Evolutionary conservation across 805 yeast genomes (phyloP).

Genomic region (Cyberlindnera petersonii): DNA sequence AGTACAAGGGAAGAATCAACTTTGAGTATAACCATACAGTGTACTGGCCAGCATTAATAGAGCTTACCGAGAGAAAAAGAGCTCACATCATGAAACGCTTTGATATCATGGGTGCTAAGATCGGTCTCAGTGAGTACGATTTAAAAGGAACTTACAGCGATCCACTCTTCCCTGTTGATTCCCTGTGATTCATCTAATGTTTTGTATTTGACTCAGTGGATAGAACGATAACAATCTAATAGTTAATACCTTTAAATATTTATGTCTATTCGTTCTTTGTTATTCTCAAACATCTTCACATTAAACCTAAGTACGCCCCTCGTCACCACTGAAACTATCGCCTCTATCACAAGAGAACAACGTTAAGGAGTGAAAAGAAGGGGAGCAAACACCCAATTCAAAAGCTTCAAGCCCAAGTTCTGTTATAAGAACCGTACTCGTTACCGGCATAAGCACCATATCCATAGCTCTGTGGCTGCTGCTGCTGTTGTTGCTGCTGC

Average conservation of each 20-base stretch:
- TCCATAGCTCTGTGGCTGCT: conserved; percentile 20
- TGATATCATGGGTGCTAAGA: conserved; percentile 56
- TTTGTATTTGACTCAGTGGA: too few relatives aligned
- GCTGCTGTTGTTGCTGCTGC: too few relatives aligned
- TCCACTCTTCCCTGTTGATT: conserved; percentile 7
- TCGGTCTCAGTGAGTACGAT: conserved; percentile 81
- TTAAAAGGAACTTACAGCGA: conserved; percentile 45
- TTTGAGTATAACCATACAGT: conserved; percentile 75
- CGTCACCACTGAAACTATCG: too few relatives aligned
- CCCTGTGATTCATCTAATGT: too few relatives aligned
- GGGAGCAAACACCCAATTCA: not conserved
- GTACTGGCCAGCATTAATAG: conserved; percentile 70
- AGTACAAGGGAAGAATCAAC: conserved; percentile 78
- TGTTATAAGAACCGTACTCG: conserved; percentile 19
- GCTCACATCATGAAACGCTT: conserved; percentile 61
- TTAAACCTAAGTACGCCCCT: conserved; percentile 6
- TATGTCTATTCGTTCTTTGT: not conserved
- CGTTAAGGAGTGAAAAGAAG: too few relatives aligned
- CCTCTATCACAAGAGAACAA: too few relatives aligned
- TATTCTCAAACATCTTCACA: conserved; percentile 4
- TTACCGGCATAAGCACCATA: conserved; percentile 18
- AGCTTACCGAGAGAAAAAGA: conserved; percentile 55
- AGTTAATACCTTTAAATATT: too few relatives aligned
- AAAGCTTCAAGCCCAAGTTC: conserved; percentile 8
- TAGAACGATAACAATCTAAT: too few relatives aligned